Conservation (phyloP, 2,329 filamentous ascomycete species). For the Pseudomassariella vexata region DNA sequence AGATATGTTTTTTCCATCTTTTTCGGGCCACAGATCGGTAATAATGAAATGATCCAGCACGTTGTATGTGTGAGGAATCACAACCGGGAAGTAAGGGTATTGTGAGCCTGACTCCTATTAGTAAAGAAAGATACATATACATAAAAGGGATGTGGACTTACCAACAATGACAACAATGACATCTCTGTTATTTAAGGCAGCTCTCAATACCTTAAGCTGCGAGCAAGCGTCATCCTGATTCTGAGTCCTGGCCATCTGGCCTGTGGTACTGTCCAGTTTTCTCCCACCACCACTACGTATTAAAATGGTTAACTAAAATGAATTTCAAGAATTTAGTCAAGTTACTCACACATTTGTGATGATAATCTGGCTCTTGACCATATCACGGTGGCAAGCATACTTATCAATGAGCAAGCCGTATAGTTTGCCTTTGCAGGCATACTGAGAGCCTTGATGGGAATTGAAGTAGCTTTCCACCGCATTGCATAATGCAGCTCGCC, state of each 20-base stretch:
- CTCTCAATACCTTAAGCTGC: constrained; percentile 34
- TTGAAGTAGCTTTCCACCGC: constrained; percentile 1
- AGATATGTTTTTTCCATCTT: constrained; percentile 22
- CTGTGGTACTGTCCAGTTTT: constrained; percentile 23
- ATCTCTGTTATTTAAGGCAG: constrained; percentile 37
- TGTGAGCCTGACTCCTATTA: constrained; percentile 36
- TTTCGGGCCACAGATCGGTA: constrained; percentile 56
- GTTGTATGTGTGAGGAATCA: constrained; percentile 53
- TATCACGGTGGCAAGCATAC: background rate
- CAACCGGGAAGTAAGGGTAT: constrained; percentile 39
- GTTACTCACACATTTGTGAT: constrained; percentile 3
- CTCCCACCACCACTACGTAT: background rate
- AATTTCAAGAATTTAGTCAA: too few relatives aligned
- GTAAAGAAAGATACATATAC: too few relatives aligned
- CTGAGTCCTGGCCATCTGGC: constrained; percentile 38
- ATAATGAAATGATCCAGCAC: constrained; percentile 66
- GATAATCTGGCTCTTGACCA: constrained; percentile 3
- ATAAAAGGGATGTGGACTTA: too few relatives aligned
- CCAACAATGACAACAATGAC: constrained; percentile 52
- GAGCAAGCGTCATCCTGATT: constrained; percentile 42
- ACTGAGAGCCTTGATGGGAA: constrained; percentile 3
- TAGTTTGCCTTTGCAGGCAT: background rate
- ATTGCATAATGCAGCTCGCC: constrained; percentile 1
- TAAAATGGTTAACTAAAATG: too few relatives aligned
- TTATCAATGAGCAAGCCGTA: constrained; percentile 1